Conservation (phyloP, 176 grass and related monocot species). For the Luzula sylvatica region DNA sequence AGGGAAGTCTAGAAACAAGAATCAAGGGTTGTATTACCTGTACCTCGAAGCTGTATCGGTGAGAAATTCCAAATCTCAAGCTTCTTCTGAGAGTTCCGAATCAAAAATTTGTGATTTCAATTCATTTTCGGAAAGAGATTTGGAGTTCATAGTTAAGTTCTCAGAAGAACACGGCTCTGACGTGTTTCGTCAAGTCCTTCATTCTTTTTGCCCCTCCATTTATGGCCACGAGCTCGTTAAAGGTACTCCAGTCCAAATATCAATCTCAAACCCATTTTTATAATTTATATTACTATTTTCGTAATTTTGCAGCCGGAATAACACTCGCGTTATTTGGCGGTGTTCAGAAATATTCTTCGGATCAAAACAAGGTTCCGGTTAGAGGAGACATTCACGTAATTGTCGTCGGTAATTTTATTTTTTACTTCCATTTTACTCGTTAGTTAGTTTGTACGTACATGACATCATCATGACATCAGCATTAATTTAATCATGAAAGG, state of each 20-base stretch:
- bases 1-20: conserved; percentile 70
- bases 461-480: too few relatives aligned
- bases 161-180: conserved; percentile 51
- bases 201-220: conserved; percentile 89
- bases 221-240: conserved; percentile 98
- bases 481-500: conserved; percentile 32
- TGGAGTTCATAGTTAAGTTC: conserved; percentile 44
- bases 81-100: conserved; percentile 35
- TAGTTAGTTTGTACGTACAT: too few relatives aligned
- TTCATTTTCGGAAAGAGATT: conserved; percentile 42
- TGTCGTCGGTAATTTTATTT: conserved; percentile 55
- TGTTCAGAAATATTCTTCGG: conserved; percentile 71
- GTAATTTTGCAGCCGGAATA: conserved; percentile 94
- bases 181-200: conserved; percentile 80
- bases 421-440: too few relatives aligned
- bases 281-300: conserved; percentile 21
- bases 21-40: conserved; percentile 70
- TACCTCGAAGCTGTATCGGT: conserved; percentile 84
- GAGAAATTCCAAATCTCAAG: conserved; percentile 42
- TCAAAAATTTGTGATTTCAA: conserved; percentile 33
- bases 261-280: too few relatives aligned
- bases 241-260: conserved; percentile 46
- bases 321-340: conserved; percentile 78
- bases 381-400: conserved; percentile 85
- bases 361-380: conserved; percentile 91